Percentiles rank a stretch among this genome's conserved stretches.
phyloP scores from a whole-genome alignment of 1,139 yeast genomes.

The Kodamaea suecica region DNA sequence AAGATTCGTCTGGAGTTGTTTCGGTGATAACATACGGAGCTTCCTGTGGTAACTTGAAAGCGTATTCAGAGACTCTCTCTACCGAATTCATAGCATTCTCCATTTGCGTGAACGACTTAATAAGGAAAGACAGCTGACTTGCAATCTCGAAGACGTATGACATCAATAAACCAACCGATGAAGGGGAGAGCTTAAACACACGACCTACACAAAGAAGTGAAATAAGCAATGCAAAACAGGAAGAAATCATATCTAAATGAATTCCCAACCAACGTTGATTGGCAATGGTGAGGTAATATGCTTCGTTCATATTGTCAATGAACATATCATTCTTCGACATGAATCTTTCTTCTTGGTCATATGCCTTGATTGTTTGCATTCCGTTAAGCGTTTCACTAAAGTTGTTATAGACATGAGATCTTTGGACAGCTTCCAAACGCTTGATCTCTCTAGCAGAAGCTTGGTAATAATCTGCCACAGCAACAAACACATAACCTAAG shows the following conservation, averaged over 20 bases:
- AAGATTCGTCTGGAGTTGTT: slow-evolving; percentile 47
- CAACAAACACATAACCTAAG: slow-evolving; percentile 32
- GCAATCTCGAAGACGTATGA: slow-evolving; percentile 56
- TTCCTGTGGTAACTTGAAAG: slow-evolving; percentile 42
- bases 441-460: slow-evolving; percentile 78
- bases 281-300: slow-evolving; percentile 62
- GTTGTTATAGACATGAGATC: slow-evolving; percentile 76
- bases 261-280: slow-evolving; percentile 79
- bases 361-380: slow-evolving; percentile 66
- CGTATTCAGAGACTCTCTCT: slow-evolving; percentile 76
- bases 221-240: slow-evolving; percentile 41
- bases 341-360: slow-evolving; percentile 49
- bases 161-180: slow-evolving; percentile 69
- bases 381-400: slow-evolving; percentile 77
- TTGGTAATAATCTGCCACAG: slow-evolving; percentile 52
- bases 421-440: slow-evolving; percentile 71
- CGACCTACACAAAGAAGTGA: slow-evolving; percentile 62
- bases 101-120: slow-evolving; percentile 59
- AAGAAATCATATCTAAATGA: slow-evolving; percentile 50
- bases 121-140: slow-evolving; percentile 43
- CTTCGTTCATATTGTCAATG: slow-evolving; percentile 67
- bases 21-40: slow-evolving; percentile 42
- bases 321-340: slow-evolving; percentile 44
- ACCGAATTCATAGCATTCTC: slow-evolving; percentile 85
- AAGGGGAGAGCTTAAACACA: slow-evolving; percentile 58